These are phyloP conservation scores for Calonectria hongkongensis DNA, from an alignment of 2,329 filamentous ascomycete genomes.

Conservation along the genomic window DNA sequence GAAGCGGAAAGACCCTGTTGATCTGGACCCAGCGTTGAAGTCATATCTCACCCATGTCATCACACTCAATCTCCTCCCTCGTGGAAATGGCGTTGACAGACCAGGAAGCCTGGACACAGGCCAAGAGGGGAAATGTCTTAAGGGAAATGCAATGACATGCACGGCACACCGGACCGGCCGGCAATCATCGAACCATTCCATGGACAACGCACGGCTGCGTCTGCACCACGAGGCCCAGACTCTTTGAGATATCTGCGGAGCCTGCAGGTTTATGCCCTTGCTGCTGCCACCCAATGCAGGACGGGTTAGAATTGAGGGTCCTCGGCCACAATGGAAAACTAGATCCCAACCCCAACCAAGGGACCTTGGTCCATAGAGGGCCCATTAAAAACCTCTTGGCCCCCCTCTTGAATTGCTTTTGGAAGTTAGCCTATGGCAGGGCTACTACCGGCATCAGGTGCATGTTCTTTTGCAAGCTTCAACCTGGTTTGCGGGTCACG, in stretches of 20 bases:
- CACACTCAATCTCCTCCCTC: neutral
- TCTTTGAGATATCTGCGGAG: conserved; percentile 22
- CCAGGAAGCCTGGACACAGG: conserved; percentile 1
- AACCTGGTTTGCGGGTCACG: conserved; percentile 27
- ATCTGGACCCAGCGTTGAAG: conserved; percentile 42
- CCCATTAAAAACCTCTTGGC: conserved; percentile 1
- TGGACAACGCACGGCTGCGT: conserved; percentile 34
- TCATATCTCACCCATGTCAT: neutral
- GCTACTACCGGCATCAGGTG: conserved; percentile 12
- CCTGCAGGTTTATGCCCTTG: conserved; percentile 20
- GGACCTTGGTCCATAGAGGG: conserved; percentile 6
- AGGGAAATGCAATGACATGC: conserved; percentile 6
- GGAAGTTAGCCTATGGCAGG: conserved; percentile 12
- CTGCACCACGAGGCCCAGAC: conserved; percentile 30
- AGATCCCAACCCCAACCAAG: conserved; percentile 5
- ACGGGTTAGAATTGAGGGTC: conserved; percentile 29
- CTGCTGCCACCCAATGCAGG: conserved; percentile 8
- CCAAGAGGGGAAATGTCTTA: conserved; percentile 3
- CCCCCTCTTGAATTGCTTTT: conserved; percentile 21
- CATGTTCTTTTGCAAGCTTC: conserved; percentile 8
- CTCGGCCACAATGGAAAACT: conserved; percentile 10
- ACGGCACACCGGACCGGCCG: conserved; percentile 21
- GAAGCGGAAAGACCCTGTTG: conserved; percentile 52
- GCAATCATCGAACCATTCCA: conserved; percentile 32
- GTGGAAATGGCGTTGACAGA: conserved; percentile 9